phyloP scores from a whole-genome alignment of 129 eudicot species.

The Saposhnikovia divaricata region DNA sequence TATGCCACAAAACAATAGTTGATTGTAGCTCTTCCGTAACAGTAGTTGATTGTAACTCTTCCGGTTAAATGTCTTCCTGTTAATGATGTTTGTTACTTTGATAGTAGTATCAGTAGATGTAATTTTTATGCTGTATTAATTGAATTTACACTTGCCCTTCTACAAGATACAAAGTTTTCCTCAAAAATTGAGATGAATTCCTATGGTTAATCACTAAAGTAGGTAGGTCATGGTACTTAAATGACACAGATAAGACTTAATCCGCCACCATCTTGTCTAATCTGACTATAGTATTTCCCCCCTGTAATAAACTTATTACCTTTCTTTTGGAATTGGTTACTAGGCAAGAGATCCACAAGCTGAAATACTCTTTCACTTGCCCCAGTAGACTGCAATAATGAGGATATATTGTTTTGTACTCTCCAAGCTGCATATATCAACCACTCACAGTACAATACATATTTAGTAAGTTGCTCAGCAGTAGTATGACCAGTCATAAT shows the following conservation, averaged over 20 bases:
- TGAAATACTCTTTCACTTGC: slow-evolving; percentile 65
- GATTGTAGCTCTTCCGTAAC: neutral
- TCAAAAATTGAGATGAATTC: too few relatives aligned
- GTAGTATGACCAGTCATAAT: slow-evolving; percentile 48
- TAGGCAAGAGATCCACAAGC: slow-evolving; percentile 54
- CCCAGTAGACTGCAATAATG: slow-evolving; percentile 62
- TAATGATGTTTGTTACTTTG: too few relatives aligned
- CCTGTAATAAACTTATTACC: slow-evolving; percentile 22
- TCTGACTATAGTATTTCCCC: neutral
- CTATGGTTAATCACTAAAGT: too few relatives aligned
- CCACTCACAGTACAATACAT: slow-evolving; percentile 77
- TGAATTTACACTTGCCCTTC: too few relatives aligned
- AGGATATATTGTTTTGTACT: slow-evolving; percentile 53
- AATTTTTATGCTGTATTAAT: too few relatives aligned
- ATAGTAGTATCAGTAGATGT: too few relatives aligned
- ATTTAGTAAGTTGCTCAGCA: slow-evolving; percentile 69
- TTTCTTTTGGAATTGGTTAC: slow-evolving; percentile 45
- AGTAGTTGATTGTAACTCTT: too few relatives aligned
- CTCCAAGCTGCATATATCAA: slow-evolving; percentile 81
- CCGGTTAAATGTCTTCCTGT: too few relatives aligned
- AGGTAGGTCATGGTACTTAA: too few relatives aligned
- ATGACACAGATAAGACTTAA: neutral
- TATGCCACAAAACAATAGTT: neutral
- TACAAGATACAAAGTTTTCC: too few relatives aligned
- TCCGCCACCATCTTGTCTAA: neutral